Evolutionary conservation across 352 stramenopile species (phyloP), one percentile per base, ranked within the genome.

Genomic region (Phytophthora sojae): DNA sequence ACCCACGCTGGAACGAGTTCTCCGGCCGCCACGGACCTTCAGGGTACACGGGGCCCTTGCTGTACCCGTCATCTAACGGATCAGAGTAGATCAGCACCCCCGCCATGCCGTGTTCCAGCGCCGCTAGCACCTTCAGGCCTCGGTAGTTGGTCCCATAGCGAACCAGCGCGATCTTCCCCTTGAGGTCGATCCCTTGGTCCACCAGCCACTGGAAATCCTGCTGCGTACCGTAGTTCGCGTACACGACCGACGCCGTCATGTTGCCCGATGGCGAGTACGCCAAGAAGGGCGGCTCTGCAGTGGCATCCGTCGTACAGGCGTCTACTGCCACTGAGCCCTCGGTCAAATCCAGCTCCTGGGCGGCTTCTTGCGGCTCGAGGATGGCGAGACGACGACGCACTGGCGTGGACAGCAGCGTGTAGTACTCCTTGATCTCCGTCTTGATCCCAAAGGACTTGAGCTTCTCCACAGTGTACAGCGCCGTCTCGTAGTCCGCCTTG

Each of bases 1-100:
- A 94, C 26, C 92, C 92, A 19, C 92, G 85, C 74, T 98, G 91
- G 55, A 97, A 90, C 30, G 82, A 89, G 9, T 80, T 83, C 17
- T 80, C 65, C 1, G 90, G 87, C 11, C 92, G 79, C 86, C 88
- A 98, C 3, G 84, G 85, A 29, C 92, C 92, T 0, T 94, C 71
- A 3, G 92, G 90, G 69, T 97, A 98, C 17, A 84, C 83, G 14
- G 73, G 51, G 0, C 91, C 91, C 0, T 62, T 54, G 1, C 37
- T 62, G 63, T 82, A 97, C 5, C 92, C 92, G 69, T 98, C 92
- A 17, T 98, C 80, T 17, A 71, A 19, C 8, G 92, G 92, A 14
- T 98, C 80, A 55, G 83, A 95, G 77, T 96, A 98, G 69, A 97
- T 96, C 0, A 98, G 68, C 14, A 86, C 83, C 6, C 77, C 91